Evolutionary conservation across 2,329 filamentous ascomycete species (phyloP), one percentile per base, ranked within the genome.

Genomic region (Calonectria leucothoes): DNA sequence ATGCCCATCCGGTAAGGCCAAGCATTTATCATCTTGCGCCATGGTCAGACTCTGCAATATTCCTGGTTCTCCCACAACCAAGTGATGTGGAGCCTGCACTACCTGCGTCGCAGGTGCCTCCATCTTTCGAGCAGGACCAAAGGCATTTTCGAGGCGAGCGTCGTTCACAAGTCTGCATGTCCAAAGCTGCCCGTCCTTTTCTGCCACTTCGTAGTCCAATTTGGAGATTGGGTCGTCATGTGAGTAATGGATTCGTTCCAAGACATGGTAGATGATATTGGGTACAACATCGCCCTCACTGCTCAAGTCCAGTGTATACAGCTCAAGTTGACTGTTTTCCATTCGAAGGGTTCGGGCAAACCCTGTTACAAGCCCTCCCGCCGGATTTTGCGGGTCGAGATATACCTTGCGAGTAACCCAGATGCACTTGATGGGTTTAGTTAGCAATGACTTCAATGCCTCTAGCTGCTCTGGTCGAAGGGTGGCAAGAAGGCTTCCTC

Each of bases 181-280:
- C 77, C 77, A 78, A 23, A 78, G 77, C 69, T 79, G 75, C 0
- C 77, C 77, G 2, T 79, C 75, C 20, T 75, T 78, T 63, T 78
- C 77, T 29, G 77, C 77, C 39, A 78, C 74, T 37, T 78, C 77
- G 5, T 79, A 79, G 57, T 78, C 77, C 55, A 78, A 5, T 11
- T 52, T 78, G 11, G 77, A 78, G 20, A 78, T 78, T 8, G 77
- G 75, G 33, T 79, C 77, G 6, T 64, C 66, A 10, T 79, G 75
- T 0, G 77, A 76, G 69, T 76, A 76, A n/a, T 79, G 74, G 0
- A 69, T 66, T 1, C 77, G 68, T 25, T 78, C 77, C 69, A 78
- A 66, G 27, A 71, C 75, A 25, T 75, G 77, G 17, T 72, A 66
- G 48, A 78, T 66, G 61, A 78, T 49, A 17, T 74, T 71, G 35